phyloP scores from a whole-genome alignment of 2,329 filamentous ascomycete species.

The Scortechinia acanthostroma region DNA sequence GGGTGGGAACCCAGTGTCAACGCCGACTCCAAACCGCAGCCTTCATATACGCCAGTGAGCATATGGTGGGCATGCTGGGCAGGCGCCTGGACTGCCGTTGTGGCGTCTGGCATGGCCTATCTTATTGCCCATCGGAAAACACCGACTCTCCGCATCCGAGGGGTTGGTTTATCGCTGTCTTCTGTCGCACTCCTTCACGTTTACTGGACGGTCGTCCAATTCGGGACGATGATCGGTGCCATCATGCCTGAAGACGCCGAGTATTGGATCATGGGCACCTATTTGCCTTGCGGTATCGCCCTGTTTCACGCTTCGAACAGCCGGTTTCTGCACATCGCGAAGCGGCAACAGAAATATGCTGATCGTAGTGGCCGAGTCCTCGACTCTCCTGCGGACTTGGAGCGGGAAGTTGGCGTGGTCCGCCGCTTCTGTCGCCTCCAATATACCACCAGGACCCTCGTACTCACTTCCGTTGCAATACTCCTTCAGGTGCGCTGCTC shows the following conservation, averaged over 20 bases:
- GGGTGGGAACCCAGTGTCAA: not conserved
- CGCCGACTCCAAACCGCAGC: not conserved
- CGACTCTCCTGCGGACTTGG: too few species aligned
- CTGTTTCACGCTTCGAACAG: conserved; percentile 48
- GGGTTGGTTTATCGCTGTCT: conserved; percentile 27
- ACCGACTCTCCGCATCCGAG: conserved; percentile 28
- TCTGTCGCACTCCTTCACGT: conserved; percentile 26
- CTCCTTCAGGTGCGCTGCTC: conserved; percentile 32
- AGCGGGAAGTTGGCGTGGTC: too few species aligned
- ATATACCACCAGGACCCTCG: conserved; percentile 28
- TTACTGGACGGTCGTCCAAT: conserved; percentile 29
- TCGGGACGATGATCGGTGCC: conserved; percentile 30
- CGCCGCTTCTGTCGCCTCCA: conserved; percentile 23
- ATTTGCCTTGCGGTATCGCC: conserved; percentile 47
- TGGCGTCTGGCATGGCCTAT: conserved; percentile 23
- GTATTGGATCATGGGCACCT: conserved; percentile 53
- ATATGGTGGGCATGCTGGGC: not conserved
- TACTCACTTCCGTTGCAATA: conserved; percentile 36
- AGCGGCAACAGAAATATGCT: conserved; percentile 33
- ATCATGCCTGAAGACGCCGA: conserved; percentile 38
- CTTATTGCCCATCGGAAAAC: conserved; percentile 19
- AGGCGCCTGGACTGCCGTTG: conserved; percentile 11
- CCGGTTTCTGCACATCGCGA: conserved; percentile 40
- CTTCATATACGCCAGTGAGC: not conserved
- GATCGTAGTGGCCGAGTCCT: conserved; percentile 14